Conservation (phyloP, 805 yeast genomes). For the Candida maesae region DNA sequence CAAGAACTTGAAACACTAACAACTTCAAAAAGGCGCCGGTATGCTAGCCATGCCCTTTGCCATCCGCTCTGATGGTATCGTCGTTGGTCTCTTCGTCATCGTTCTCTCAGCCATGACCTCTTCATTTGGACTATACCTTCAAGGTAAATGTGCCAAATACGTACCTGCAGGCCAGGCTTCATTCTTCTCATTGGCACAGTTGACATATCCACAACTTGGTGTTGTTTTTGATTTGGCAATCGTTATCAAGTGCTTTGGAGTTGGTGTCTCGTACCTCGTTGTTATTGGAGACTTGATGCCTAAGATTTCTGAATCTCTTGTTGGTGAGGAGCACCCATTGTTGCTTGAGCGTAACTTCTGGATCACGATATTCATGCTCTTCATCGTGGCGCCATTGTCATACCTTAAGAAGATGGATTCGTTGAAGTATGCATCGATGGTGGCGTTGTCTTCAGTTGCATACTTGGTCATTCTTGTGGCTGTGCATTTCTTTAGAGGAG, state of each 20-base stretch:
- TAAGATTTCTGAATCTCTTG: slow-evolving; percentile 40
- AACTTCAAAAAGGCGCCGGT: slow-evolving; percentile 48
- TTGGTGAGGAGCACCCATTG: slow-evolving; percentile 19
- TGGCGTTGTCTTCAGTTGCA: slow-evolving; percentile 77
- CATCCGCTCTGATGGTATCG: slow-evolving; percentile 59
- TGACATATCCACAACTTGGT: slow-evolving; percentile 57
- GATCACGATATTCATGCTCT: slow-evolving; percentile 54
- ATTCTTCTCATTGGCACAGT: slow-evolving; percentile 57
- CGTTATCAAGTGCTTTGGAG: slow-evolving; percentile 69
- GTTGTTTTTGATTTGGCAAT: slow-evolving; percentile 65
- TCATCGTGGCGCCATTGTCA: slow-evolving; percentile 49
- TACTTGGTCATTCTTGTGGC: slow-evolving; percentile 73
- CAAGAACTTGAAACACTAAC: slow-evolving; percentile 3
- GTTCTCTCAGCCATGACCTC: slow-evolving; percentile 64
- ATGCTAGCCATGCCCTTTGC: slow-evolving; percentile 71
- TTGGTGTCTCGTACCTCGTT: slow-evolving; percentile 61
- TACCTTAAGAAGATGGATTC: slow-evolving; percentile 76
- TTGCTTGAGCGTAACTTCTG: slow-evolving; percentile 49
- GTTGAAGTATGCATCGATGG: slow-evolving; percentile 76
- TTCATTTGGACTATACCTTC: slow-evolving; percentile 62
- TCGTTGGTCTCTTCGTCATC: slow-evolving; percentile 54
- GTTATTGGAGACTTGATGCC: slow-evolving; percentile 73
- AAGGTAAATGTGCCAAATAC: slow-evolving; percentile 52
- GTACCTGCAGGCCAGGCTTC: slow-evolving; percentile 55
- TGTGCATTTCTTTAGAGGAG: slow-evolving; percentile 60